A percentile compares a stretch with the other conserved stretches of the same genome.
phyloP scores from a whole-genome alignment of 2,329 filamentous ascomycete genomes.

The Ramularia endophylla region DNA sequence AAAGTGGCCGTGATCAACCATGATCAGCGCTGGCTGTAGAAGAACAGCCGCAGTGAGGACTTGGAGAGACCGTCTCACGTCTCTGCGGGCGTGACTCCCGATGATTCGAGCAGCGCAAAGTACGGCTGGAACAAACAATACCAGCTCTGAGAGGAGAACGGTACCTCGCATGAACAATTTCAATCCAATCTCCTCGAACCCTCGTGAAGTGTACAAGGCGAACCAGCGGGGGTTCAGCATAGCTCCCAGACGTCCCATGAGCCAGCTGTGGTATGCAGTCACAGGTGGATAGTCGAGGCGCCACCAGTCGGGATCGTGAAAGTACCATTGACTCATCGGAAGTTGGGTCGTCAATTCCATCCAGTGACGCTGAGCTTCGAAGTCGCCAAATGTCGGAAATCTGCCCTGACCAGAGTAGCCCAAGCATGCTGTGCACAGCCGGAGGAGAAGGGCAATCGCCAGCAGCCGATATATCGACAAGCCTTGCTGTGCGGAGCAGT shows the following conservation, averaged over 20 bases:
- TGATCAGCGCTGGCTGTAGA: conserved; percentile 81
- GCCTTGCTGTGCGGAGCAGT: too few relatives aligned
- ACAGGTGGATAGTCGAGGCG: conserved; percentile 94
- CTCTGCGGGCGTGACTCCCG: too few relatives aligned
- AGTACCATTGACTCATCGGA: conserved; percentile 92
- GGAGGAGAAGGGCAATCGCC: too few relatives aligned
- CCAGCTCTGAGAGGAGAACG: conserved; percentile 82
- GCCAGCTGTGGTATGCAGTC: conserved; percentile 96
- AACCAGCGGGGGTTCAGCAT: conserved; percentile 81
- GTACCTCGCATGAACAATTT: conserved; percentile 96
- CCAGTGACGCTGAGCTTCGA: conserved; percentile 97
- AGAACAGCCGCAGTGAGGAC: conserved; percentile 83
- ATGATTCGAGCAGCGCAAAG: conserved; percentile 83
- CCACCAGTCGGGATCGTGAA: conserved; percentile 94
- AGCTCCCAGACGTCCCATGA: conserved; percentile 78
- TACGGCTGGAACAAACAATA: conserved; percentile 80
- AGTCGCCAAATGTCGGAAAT: conserved; percentile 91
- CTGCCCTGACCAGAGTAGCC: conserved; percentile 81
- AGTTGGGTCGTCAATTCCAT: conserved; percentile 91
- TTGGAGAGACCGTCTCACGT: too few relatives aligned
- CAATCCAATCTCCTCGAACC: conserved; percentile 66
- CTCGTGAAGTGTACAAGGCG: conserved; percentile 74
- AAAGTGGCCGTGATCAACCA: conserved; percentile 92
- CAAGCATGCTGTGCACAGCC: conserved; percentile 88
- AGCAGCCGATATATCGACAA: too few relatives aligned